Evolutionary conservation across 169 alveolate genomes (phyloP), one percentile per base, ranked within the genome.

Genomic region (Eimeria necatrix): DNA sequence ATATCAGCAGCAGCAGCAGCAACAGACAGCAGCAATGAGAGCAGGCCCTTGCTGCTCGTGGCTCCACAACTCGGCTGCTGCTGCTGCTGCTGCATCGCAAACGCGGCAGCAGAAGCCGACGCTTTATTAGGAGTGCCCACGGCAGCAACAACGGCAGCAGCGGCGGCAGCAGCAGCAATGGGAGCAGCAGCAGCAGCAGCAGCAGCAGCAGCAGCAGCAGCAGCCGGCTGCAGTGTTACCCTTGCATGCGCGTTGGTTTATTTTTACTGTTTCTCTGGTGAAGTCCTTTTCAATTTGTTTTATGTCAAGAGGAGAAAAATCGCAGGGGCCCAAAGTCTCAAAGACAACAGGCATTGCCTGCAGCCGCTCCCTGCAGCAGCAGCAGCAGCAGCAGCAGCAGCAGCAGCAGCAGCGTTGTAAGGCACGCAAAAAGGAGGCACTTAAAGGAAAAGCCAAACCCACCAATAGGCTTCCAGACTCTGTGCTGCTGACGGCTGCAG

Each of bases 321-420:
- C 78, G 32, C n/a, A 68, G 14, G 46, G 78, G 12, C 78, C 78
- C 78, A 14, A 14, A 14, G 12, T 24, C 78, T 68, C 78, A 68
- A 68, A 68, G 46, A 68, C n/a, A 12, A 68, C 78, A 10, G 78
- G 78, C 78, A 68, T 18, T 52, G 14, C 78, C 12, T 24, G 32
- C n/a, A 68, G 46, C 9, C 78, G n/a, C 78, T 68, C 78, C 78
- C 78, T 68, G 78, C 78, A 68, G 32, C n/a, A 68, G 46, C n/a
- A 68, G 14, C 78, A 68, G 78, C 78, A 68, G 78, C n/a, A 68
- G 2, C 2, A 68, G n/a, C 78, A 68, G 78, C n/a, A 68, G 2
- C 2, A 68, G n/a, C n/a, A 68, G 32, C 46, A 8, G 78, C 78
- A 68, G 32, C 78, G 3, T 32, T 14, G 68, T 18, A 18, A 56